These are phyloP conservation scores for Colletotrichum kahawae DNA, from an alignment of 2,329 filamentous ascomycete genomes.

Conservation along the genomic window DNA sequence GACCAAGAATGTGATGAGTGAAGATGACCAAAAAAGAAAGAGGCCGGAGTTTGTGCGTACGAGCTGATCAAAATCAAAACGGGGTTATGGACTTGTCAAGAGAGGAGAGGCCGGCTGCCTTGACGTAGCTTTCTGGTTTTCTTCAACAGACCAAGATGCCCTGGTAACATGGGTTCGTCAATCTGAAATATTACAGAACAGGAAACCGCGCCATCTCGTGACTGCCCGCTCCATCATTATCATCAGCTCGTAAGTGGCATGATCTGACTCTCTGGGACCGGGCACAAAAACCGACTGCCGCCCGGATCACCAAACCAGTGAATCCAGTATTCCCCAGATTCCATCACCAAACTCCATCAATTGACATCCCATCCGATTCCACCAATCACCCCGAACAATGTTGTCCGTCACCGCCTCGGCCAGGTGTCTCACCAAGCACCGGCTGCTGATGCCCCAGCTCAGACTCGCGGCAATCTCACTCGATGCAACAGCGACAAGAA, in stretches of 20 bases:
- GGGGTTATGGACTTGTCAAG: slow-evolving; percentile 2
- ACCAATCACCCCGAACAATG: neutral
- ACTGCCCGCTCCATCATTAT: neutral
- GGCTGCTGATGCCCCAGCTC: neutral
- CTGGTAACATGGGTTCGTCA: neutral
- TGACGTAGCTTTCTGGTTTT: slow-evolving; percentile 3
- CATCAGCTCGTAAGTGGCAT: neutral
- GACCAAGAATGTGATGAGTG: slow-evolving; percentile 11
- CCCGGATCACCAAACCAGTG: neutral
- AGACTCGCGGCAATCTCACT: neutral
- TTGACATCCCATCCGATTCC: neutral
- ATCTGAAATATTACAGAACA: neutral
- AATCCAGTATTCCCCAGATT: neutral
- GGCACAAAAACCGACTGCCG: neutral
- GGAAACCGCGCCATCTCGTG: neutral
- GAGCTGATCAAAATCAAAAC: slow-evolving; percentile 8
- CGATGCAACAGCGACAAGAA: slow-evolving; percentile 6
- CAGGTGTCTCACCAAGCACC: slow-evolving; percentile 9
- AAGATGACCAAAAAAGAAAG: neutral
- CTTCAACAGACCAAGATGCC: slow-evolving; percentile 6
- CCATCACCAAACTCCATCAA: neutral
- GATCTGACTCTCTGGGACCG: neutral
- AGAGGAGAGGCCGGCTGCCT: neutral
- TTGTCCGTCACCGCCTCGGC: slow-evolving; percentile 7
- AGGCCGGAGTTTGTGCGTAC: slow-evolving; percentile 7